phyloP scores from a whole-genome alignment of 768 basidiomycete species.

The Russula foetens region DNA sequence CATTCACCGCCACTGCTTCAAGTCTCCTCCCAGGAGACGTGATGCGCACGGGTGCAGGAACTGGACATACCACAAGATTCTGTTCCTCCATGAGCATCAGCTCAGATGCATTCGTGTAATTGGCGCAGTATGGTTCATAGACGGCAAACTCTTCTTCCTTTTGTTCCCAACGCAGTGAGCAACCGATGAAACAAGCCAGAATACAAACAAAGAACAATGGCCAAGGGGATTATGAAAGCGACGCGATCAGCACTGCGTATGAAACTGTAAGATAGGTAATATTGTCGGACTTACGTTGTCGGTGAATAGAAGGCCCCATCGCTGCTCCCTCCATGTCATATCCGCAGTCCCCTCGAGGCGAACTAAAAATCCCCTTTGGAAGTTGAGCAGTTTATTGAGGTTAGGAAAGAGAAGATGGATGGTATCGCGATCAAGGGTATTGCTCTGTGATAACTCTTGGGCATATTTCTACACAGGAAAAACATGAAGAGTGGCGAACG shows the following conservation, averaged over 20 bases:
- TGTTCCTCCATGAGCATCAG: constrained; percentile 82
- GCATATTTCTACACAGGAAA: constrained; percentile 70
- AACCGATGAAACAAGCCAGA: constrained; percentile 6
- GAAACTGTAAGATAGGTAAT: constrained; percentile 17
- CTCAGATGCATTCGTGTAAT: constrained; percentile 82
- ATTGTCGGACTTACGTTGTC: constrained; percentile 56
- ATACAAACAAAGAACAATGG: constrained; percentile 27
- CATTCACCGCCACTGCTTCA: background rate
- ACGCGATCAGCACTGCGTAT: constrained; percentile 32
- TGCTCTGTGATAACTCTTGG: constrained; percentile 68
- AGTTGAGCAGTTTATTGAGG: constrained; percentile 90
- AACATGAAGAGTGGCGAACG: background rate
- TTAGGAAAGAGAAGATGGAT: constrained; percentile 94
- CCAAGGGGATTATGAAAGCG: constrained; percentile 34
- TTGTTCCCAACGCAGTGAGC: constrained; percentile 34
- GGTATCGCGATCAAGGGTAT: constrained; percentile 88
- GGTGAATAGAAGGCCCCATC: constrained; percentile 81
- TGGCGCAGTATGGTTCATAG: constrained; percentile 96
- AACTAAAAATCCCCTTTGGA: constrained; percentile 91
- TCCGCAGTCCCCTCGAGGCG: constrained; percentile 82
- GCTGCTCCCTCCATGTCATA: constrained; percentile 72
- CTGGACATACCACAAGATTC: constrained; percentile 64
- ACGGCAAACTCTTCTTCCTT: constrained; percentile 95
- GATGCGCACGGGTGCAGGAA: background rate
- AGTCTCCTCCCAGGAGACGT: constrained; percentile 3